Evolutionary conservation across 345 rosid species (phyloP).

Genomic region (Populus tremula): DNA sequence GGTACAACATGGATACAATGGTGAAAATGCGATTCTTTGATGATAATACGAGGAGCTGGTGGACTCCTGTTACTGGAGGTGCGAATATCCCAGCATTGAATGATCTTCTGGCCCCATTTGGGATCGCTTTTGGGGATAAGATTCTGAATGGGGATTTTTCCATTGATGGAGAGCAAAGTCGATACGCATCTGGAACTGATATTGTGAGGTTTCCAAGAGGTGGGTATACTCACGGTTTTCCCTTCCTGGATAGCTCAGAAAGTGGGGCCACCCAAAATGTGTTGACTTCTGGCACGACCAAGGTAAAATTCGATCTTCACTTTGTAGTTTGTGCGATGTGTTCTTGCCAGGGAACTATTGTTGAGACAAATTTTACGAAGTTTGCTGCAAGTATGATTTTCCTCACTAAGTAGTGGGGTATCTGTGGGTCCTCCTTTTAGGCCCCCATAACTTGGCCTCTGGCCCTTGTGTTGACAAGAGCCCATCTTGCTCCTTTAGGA

Average conservation of each 20-base stretch:
- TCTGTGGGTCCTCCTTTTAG: too few species aligned
- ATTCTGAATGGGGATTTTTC: conserved; percentile 90
- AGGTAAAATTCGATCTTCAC: conserved; percentile 35
- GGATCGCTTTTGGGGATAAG: conserved; percentile 96
- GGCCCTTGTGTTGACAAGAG: too few species aligned
- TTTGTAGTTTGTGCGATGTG: neutral
- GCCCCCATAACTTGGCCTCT: too few species aligned
- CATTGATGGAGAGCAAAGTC: conserved; percentile 89
- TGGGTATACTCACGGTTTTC: conserved; percentile 82
- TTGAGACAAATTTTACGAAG: neutral
- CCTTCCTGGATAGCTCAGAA: conserved; percentile 89
- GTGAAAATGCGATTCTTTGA: conserved; percentile 98
- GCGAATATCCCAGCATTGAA: conserved; percentile 93
- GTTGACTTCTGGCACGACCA: conserved; percentile 50
- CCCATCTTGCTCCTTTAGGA: too few species aligned
- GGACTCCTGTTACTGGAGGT: conserved; percentile 99
- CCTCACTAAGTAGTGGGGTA: too few species aligned
- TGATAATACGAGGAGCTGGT: conserved; percentile 96
- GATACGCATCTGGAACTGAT: conserved; percentile 97
- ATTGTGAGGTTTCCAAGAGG: conserved; percentile 87
- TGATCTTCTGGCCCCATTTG: conserved; percentile 91
- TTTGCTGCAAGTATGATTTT: too few species aligned
- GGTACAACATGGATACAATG: conserved; percentile 98
- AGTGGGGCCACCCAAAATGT: conserved; percentile 93
- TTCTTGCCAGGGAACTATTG: neutral